Evolutionary conservation across 1,284 basidiomycete genomes (phyloP).

Genomic region (Malassezia nana): DNA sequence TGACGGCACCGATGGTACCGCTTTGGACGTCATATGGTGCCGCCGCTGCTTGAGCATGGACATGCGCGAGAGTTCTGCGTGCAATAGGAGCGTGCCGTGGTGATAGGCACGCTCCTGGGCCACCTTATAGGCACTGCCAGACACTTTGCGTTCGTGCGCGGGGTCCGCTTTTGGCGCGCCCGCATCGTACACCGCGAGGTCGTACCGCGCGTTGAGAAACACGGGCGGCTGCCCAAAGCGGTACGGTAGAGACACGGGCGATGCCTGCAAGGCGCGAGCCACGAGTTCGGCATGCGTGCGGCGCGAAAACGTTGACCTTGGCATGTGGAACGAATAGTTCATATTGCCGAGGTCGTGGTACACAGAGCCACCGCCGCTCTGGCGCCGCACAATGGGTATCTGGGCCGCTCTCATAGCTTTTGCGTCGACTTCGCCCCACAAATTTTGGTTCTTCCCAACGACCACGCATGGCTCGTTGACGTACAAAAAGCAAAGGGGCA

Average conservation of each 20-base stretch:
- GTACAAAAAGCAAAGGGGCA: constrained; percentile 67
- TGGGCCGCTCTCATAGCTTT: constrained; percentile 53
- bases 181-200: constrained; percentile 49
- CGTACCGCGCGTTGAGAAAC: constrained; percentile 74
- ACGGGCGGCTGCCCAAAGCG: constrained; percentile 2
- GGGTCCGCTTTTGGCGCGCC: constrained; percentile 5
- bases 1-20: constrained; percentile 80
- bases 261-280: constrained; percentile 62
- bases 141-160: constrained; percentile 58
- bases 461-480: constrained; percentile 81
- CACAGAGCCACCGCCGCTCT: constrained; percentile 93
- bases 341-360: constrained; percentile 95
- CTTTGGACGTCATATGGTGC: constrained; percentile 64
- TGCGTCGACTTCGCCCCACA: constrained; percentile 91
- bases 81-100: constrained; percentile 96
- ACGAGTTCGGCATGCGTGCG: constrained; percentile 68
- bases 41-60: constrained; percentile 54
- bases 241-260: constrained; percentile 35
- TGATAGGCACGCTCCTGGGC: constrained; percentile 84
- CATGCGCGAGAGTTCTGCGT: constrained; percentile 26
- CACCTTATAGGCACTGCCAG: constrained; percentile 95
- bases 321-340: constrained; percentile 88
- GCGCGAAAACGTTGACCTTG: constrained; percentile 70
- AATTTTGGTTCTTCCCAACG: constrained; percentile 88
- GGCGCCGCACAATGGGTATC: constrained; percentile 71